Evolutionary conservation across 2,329 filamentous ascomycete genomes (phyloP), one percentile per base, ranked within the genome.

Genomic region (Chlorencoelia australis): DNA sequence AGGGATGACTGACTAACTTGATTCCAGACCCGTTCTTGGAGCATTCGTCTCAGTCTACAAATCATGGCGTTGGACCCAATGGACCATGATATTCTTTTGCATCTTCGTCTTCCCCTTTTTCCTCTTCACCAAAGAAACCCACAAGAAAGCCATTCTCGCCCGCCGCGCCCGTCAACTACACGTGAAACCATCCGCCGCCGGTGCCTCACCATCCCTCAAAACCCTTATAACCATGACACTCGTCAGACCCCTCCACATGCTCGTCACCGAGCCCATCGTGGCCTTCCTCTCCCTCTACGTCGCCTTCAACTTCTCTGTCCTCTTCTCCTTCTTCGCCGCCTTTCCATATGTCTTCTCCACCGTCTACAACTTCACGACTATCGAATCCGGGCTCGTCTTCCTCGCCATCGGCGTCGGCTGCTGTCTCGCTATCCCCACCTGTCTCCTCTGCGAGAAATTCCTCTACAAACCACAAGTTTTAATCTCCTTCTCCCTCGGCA

Each of bases 31-130:
- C 1, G 46, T 51, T 1, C 47, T 50, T 17, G 44, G 68, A 7
- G 62, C 68, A 0, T 71, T 69, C 39, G 57, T 68, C 5, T 59
- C 61, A 2, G 53, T 57, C 15, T 57, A 61, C 4, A 65, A 64
- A 35, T 59, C 57, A 19, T 73, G 69, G 69, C 61, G 67, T 4
- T 73, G 69, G 69, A 72, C 68, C 0, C 62, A 71, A 36, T 73
- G 62, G 58, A 66, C 64, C 0, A 45, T 70, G 22, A 53, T 69
- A 35, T 68, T 72, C 49, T 64, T 72, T 35, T 64, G 61, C 19
- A 54, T 61, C 3, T 58, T 64, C 7, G 65, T 64, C 31, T 55
- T 63, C 0, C 54, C 71, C 54, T 64, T 38, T 58, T 64, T 9
- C 57, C 60, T 30, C 53, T 67, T 26, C 39, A 63, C 26, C 49